A percentile compares a stretch with the other conserved stretches of the same genome.
These are phyloP conservation scores for Tetraselmis chui DNA, from an alignment of 139 green algal genomes.

Conservation along the genomic window DNA sequence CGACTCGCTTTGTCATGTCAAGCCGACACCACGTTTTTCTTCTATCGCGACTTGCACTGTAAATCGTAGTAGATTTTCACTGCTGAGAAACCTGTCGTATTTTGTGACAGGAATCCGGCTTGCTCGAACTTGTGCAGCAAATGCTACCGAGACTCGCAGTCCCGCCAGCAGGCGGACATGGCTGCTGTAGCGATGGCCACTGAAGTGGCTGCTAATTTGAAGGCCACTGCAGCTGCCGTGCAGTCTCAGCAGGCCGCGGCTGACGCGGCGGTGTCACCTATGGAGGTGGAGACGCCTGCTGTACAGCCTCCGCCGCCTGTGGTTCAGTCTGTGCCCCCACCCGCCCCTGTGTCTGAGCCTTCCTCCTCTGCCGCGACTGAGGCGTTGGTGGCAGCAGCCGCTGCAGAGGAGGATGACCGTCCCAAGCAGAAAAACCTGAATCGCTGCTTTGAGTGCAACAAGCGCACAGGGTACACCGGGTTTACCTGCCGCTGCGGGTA, in stretches of 20 bases:
- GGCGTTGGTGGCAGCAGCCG: not conserved
- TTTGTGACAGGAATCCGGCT: conserved; percentile 5
- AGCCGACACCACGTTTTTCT: too few species aligned
- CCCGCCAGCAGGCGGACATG: not conserved
- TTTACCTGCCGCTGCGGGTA: conserved; percentile 14
- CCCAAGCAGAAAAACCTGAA: conserved; percentile 6
- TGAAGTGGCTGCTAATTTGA: not conserved
- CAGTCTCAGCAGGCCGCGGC: not conserved
- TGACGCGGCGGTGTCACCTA: not conserved
- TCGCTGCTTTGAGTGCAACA: conserved; percentile 8
- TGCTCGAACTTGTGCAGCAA: conserved; percentile 6
- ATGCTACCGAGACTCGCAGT: not conserved
- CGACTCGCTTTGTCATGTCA: too few species aligned
- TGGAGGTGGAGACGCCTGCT: not conserved
- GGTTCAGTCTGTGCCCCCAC: not conserved
- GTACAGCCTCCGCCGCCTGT: not conserved
- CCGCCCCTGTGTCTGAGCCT: not conserved
- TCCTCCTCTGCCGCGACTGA: not conserved
- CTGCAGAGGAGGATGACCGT: not conserved
- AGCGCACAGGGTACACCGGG: conserved; percentile 4
- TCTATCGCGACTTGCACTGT: too few species aligned
- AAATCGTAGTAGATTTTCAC: too few species aligned
- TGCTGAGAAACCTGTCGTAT: too few species aligned
- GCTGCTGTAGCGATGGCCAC: not conserved
- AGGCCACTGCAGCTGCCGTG: not conserved